These are phyloP conservation scores for Clarireedia monteithiana DNA, from an alignment of 2,329 filamentous ascomycete genomes.

Conservation along the genomic window DNA sequence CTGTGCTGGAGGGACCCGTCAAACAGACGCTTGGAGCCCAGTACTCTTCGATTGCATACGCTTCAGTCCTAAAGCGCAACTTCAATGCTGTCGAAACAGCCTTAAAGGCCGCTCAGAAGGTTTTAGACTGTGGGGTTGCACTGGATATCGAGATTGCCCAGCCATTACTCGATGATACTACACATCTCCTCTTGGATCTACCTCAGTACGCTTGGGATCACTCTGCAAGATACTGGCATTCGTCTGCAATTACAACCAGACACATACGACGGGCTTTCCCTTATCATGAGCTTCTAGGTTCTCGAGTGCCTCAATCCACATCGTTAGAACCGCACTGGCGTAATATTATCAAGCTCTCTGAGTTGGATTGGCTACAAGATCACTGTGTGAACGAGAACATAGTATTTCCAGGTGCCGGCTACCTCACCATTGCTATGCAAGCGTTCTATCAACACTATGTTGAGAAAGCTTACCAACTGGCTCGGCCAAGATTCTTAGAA, in stretches of 20 bases:
- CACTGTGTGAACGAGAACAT: constrained; percentile 38
- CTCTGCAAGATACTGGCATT: constrained; percentile 42
- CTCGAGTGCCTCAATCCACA: background rate
- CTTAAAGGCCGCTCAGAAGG: constrained; percentile 8
- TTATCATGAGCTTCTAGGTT: background rate
- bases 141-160: constrained; percentile 41
- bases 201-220: constrained; percentile 48
- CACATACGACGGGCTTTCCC: constrained; percentile 16
- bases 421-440: constrained; percentile 28
- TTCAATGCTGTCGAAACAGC: constrained; percentile 9
- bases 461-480: background rate
- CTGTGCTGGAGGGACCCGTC: constrained; percentile 15
- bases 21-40: constrained; percentile 26
- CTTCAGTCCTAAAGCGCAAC: constrained; percentile 5
- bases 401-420: constrained; percentile 27
- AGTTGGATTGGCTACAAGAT: constrained; percentile 26
- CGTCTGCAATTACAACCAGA: constrained; percentile 40
- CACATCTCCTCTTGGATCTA: constrained; percentile 28
- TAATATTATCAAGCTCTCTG: background rate
- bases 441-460: constrained; percentile 13
- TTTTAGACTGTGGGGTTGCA: constrained; percentile 12
- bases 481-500: too few relatives aligned
- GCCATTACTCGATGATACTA: constrained; percentile 30
- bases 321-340: background rate
- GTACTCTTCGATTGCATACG: constrained; percentile 28